phyloP scores from a whole-genome alignment of 2,329 filamentous ascomycete species.

The Dactylellina drechsleri region DNA sequence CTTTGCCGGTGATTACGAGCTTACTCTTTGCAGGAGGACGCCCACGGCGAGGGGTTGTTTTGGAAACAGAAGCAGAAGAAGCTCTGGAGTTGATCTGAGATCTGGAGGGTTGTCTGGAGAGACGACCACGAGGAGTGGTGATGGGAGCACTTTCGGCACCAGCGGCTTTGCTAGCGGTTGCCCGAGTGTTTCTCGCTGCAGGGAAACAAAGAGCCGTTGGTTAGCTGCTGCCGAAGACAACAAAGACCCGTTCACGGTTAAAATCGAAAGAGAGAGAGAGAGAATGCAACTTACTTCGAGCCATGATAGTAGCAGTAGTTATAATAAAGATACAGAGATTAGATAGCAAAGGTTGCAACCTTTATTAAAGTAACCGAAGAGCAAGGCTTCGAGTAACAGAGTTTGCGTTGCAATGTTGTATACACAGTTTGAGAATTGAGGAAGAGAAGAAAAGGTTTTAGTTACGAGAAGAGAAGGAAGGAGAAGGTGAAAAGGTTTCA shows the following conservation, averaged over 20 bases:
- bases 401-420: too few species aligned
- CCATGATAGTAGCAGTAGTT: constrained; percentile 5
- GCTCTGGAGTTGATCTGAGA: constrained; percentile 19
- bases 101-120: constrained; percentile 27
- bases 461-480: too few species aligned
- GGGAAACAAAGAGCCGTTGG: constrained; percentile 27
- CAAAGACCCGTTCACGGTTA: constrained; percentile 2
- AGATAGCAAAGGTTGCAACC: background rate
- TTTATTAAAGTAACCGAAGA: background rate
- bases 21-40: constrained; percentile 24
- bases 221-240: background rate
- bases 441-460: too few species aligned
- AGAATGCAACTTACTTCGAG: constrained; percentile 20
- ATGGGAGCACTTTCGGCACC: background rate
- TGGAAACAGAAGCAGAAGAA: constrained; percentile 23
- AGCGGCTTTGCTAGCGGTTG: constrained; percentile 2
- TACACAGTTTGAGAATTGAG: too few species aligned
- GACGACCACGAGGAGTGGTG: constrained; percentile 17
- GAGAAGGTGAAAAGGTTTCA: too few species aligned
- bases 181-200: constrained; percentile 15
- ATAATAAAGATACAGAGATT: background rate
- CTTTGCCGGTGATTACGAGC: constrained; percentile 18
- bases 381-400: too few species aligned
- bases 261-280: background rate
- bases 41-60: constrained; percentile 19